phyloP scores from a whole-genome alignment of 257 asterid species.

The Knoxia roxburghii region DNA sequence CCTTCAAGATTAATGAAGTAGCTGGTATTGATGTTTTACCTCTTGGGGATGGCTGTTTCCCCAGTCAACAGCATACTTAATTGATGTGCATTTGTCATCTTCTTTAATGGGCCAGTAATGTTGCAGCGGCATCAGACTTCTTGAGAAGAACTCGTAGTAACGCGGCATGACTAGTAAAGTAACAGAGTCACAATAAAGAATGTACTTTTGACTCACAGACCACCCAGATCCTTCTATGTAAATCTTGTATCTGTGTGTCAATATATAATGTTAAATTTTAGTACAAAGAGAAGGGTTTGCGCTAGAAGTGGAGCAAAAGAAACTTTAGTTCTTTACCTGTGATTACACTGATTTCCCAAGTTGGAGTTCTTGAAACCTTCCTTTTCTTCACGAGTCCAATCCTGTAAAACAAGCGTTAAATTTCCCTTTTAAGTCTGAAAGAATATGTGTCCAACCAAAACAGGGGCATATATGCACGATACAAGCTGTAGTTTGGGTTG shows the following conservation, averaged over 20 bases:
- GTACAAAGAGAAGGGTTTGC: too few relatives aligned
- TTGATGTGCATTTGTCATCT: slow-evolving; percentile 63
- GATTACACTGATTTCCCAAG: slow-evolving; percentile 69
- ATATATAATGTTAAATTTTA: too few relatives aligned
- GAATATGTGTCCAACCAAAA: too few relatives aligned
- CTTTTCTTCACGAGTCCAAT: slow-evolving; percentile 52
- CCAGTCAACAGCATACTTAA: slow-evolving; percentile 84
- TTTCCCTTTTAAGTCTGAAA: too few relatives aligned
- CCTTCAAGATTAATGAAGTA: too few relatives aligned
- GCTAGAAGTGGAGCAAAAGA: too few relatives aligned
- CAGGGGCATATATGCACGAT: too few relatives aligned
- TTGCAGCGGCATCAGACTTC: slow-evolving; percentile 68
- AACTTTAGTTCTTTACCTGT: too few relatives aligned
- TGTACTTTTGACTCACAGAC: slow-evolving; percentile 97
- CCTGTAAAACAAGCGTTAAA: slow-evolving; percentile 33
- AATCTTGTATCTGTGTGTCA: slow-evolving; percentile 85
- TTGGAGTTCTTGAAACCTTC: slow-evolving; percentile 69
- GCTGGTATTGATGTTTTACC: slow-evolving; percentile 32
- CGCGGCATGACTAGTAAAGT: slow-evolving; percentile 51
- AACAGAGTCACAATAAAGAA: slow-evolving; percentile 75
- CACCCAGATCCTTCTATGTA: slow-evolving; percentile 88
- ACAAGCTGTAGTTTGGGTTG: too few relatives aligned
- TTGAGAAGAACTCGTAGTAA: slow-evolving; percentile 76
- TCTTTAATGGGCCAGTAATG: slow-evolving; percentile 87
- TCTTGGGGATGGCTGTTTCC: slow-evolving; percentile 53